Evolutionary conservation across 192 early-diverging fungal genomes (phyloP), one percentile per base, ranked within the genome.

Genomic region (Radiomyces spectabilis): DNA sequence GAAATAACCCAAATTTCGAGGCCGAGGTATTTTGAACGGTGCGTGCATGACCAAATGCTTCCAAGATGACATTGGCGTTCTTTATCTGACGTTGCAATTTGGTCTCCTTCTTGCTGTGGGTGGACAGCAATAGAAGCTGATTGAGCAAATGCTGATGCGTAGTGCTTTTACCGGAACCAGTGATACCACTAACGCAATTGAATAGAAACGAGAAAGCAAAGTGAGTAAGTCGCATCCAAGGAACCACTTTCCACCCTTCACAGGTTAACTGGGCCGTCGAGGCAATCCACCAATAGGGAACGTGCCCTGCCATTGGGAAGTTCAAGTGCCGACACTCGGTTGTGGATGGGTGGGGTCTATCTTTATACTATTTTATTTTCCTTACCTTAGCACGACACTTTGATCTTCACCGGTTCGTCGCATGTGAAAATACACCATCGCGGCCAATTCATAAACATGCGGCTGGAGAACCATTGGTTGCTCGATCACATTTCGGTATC

Each of bases 141-240:
- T 83, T 71, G 5, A 81, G 65, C 27, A 94, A 59, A 59, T 86
- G 84, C 6, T 75, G 67, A 25, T 81, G 72, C 7, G 82, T 73
- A 25, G 82, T 79, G 1, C 91, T 78, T 59, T 97, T 97, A 45
- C 94, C 93, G 26, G 85, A 85, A 18, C 93, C 94, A 35, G 80
- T 79, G 49, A 91, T 84, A 41, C 94, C 94, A 55, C 90, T 91
- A 47, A 25, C 6, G 22, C n/a, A 19, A 34, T 7, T 4, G 41
- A n/a, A 9, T 38, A 22, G 12, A 8, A 25, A 33, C 19, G 15
- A 42, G 22, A 16, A 22, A 47, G 25, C n/a, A 25, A 33, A n/a
- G 32, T 21, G 33, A 15, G n/a, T n/a, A n/a, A n/a, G n/a, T n/a
- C n/a, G n/a, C n/a, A n/a, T n/a, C n/a, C n/a, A n/a, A n/a, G n/a